Evolutionary conservation across 768 basidiomycete genomes (phyloP), one percentile per base, ranked within the genome.

Genomic region (Nidularia pulvinata): DNA sequence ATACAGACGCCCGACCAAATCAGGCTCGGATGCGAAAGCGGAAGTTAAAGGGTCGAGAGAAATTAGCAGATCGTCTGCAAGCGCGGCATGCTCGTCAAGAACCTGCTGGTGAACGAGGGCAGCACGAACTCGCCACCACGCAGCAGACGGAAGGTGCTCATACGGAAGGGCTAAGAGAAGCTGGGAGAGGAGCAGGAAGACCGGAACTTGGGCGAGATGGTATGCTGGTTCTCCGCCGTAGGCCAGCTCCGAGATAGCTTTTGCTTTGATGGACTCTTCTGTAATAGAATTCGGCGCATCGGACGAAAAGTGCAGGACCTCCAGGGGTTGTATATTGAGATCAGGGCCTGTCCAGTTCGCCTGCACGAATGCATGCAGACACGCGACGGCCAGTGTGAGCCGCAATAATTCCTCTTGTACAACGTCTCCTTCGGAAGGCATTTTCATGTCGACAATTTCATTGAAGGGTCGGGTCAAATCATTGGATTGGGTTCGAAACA

Each of bases 291-390:
- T 44, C n/a, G 61, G 46, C 33, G 65, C 57, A 32, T 60, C 59
- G 39, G 73, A 61, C 14, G 69, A 48, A 30, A 59, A 45, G 42
- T 66, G 60, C 36, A 80, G 57, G 37, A 79, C 57, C 51, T 81
- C 76, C 47, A 76, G 59, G 25, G 81, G 73, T 57, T 69, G 68
- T 56, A 95, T 67, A 55, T 84, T 73, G 43, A 97, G 79, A 61
- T 90, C 81, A 2, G 97, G 97, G 5, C 97, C 97, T 0, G 95
- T 98, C 94, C 95, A 99, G 69, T 99, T 99, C 32, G 77, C 79
- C 67, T 99, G 97, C 4, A 95, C 77, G 72, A 95, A 99, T 0
- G 91, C 84, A 58, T 97, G 93, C 22, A 98, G 76, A 57, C 88
- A 88, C 5, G 93, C 86, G 7, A 96, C 78, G 0, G 84, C 93